Conservation (phyloP, 1,139 yeast genomes). For the Arxiozyma slooffiae region DNA sequence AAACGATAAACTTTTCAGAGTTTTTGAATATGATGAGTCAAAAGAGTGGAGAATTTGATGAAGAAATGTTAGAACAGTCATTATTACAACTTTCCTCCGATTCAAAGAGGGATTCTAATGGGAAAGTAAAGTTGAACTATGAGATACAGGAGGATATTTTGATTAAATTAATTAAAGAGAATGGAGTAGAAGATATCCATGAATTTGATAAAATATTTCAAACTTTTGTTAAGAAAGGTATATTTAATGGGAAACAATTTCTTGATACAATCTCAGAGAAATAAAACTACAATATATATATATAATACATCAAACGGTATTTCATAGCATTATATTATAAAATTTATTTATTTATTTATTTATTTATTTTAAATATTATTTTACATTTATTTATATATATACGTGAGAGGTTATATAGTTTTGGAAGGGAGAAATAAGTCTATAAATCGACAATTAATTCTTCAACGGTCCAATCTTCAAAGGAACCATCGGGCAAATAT, state of each 20-base stretch:
- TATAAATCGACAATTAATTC: conserved; percentile 85
- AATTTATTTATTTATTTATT: too few species aligned
- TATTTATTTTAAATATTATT: too few species aligned
- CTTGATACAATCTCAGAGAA: conserved; percentile 39
- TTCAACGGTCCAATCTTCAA: conserved; percentile 98
- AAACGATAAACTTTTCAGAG: conserved; percentile 56
- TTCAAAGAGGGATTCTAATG: conserved; percentile 19
- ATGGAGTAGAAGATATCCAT: conserved; percentile 39
- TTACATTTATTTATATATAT: too few species aligned
- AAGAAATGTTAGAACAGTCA: conserved; percentile 56
- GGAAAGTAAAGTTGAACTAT: conserved; percentile 41
- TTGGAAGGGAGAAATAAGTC: conserved; percentile 1
- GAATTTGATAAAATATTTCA: conserved; percentile 45
- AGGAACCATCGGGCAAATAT: conserved; percentile 92
- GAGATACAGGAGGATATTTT: conserved; percentile 42
- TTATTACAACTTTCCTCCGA: conserved; percentile 30
- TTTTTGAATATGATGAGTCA: conserved; percentile 61
- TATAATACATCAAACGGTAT: conserved; percentile 3
- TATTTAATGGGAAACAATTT: conserved; percentile 52
- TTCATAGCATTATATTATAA: too few species aligned
- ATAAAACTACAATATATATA: conserved; percentile 1
- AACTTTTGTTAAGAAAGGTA: conserved; percentile 45
- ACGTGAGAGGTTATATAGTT: neutral
- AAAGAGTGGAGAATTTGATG: conserved; percentile 49
- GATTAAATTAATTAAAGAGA: conserved; percentile 43